Evolutionary conservation across 495 filamentous ascomycete genomes (phyloP).

Genomic region (Aspergillus diversus): DNA sequence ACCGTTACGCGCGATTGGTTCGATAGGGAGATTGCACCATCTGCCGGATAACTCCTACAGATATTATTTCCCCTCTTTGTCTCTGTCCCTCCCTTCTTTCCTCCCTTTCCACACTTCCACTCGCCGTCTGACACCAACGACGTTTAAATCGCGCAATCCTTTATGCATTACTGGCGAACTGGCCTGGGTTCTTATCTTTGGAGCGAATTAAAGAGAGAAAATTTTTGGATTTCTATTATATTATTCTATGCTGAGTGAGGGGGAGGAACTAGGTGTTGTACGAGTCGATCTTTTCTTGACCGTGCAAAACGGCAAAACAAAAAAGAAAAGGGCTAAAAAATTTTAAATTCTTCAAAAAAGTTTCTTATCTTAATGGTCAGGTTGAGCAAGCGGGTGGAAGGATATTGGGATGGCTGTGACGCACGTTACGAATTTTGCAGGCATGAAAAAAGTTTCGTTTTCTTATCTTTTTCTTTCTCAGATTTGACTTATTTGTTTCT

Average conservation of each 20-base stretch:
- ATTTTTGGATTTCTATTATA: neutral
- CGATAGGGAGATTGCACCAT: slow-evolving; percentile 25
- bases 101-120: slow-evolving; percentile 3
- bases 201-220: slow-evolving; percentile 18
- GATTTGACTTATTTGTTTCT: neutral
- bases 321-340: neutral
- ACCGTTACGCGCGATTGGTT: slow-evolving; percentile 21
- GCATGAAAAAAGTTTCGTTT: slow-evolving; percentile 22
- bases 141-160: slow-evolving; percentile 23
- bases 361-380: slow-evolving; percentile 17
- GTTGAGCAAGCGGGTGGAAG: neutral
- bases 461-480: slow-evolving; percentile 11
- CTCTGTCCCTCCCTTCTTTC: neutral
- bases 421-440: slow-evolving; percentile 27
- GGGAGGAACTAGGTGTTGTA: neutral
- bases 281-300: neutral
- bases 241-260: neutral
- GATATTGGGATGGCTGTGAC: slow-evolving; percentile 22
- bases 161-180: slow-evolving; percentile 39
- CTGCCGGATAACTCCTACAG: neutral
- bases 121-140: slow-evolving; percentile 18
- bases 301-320: neutral
- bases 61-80: neutral
- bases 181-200: slow-evolving; percentile 41
- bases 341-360: slow-evolving; percentile 7